Percentiles rank a stretch among this genome's conserved stretches.
phyloP scores from a whole-genome alignment of 2,329 filamentous ascomycete genomes.

The Sarocladiaceae sp. region DNA sequence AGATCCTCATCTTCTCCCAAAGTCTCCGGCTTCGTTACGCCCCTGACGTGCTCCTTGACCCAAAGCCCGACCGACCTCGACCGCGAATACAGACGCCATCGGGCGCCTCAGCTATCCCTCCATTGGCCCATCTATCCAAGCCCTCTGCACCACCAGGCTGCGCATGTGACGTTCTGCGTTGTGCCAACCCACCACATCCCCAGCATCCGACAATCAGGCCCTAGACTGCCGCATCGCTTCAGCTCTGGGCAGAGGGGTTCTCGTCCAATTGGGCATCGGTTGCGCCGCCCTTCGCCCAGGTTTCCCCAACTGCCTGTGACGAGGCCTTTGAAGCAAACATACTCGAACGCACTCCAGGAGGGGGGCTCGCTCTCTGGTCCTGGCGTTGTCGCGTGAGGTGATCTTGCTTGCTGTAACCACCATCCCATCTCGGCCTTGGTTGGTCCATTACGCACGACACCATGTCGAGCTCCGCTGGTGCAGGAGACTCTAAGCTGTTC shows the following conservation, averaged over 20 bases:
- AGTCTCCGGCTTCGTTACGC: no score
- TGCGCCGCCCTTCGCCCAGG: no score
- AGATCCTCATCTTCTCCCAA: no score
- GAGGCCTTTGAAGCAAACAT: no score
- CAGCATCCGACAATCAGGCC: not conserved
- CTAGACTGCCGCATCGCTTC: not conserved
- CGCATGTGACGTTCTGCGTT: slow-evolving; percentile 6
- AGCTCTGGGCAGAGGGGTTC: slow-evolving; percentile 3
- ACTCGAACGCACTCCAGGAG: no score
- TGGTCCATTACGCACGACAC: slow-evolving; percentile 18
- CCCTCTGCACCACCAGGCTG: not conserved
- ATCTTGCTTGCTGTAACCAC: slow-evolving; percentile 7
- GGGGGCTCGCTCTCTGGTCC: slow-evolving; percentile 1
- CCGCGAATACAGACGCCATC: not conserved
- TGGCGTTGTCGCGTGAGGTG: slow-evolving; percentile 2
- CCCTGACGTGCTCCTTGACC: no score
- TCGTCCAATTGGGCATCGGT: not conserved
- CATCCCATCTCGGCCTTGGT: not conserved
- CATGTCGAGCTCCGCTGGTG: slow-evolving; percentile 53
- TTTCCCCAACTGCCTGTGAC: no score
- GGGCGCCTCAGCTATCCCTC: not conserved
- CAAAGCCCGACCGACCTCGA: not conserved
- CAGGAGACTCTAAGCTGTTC: slow-evolving; percentile 98
- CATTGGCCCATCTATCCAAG: not conserved
- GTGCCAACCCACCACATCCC: slow-evolving; percentile 5